Evolutionary conservation across 1,284 basidiomycete genomes (phyloP), one percentile per base, ranked within the genome.

Genomic region (Moniliophthora roreri): DNA sequence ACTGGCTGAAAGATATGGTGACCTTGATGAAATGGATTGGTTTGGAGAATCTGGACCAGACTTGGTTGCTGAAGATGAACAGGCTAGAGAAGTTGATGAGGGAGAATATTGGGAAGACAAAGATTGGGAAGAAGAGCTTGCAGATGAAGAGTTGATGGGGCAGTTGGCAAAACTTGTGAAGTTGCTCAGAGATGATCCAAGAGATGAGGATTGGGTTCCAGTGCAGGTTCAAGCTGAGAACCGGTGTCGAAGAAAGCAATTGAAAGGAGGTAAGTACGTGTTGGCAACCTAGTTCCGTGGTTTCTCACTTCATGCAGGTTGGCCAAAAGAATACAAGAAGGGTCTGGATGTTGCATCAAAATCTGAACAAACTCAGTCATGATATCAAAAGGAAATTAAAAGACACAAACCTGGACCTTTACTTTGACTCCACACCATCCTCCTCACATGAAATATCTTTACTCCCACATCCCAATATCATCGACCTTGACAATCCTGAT

Each of bases 151-250:
- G 4, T 46, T 60, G 23, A 35, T 50, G 6, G 23, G 20, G 42
- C 51, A 36, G 23, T 57, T 47, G 8, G 39, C 20, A 11, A 42
- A 52, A 11, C 39, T 55, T 16, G 48, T 52, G 23, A 51, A 60
- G 37, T 55, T 62, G 50, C 35, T 35, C 16, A 41, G 49, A 11
- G 52, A 62, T 57, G 41, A 47, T n/a, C n/a, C n/a, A n/a, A n/a
- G n/a, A n/a, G n/a, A n/a, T n/a, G n/a, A n/a, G 15, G 58, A 63
- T 34, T 62, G 58, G 59, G 36, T 63, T 36, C 62, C 58, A 34
- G 24, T 24, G 16, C n/a, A 15, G 11, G 9, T 28, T 58, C 28
- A 51, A 44, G 24, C 23, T 40, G 18, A 34, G 38, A 54, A 9
- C 37, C 13, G 53, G 26, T 7, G 45, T 50, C 45, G 26, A 32